Evolutionary conservation across 805 yeast genomes (phyloP), one percentile per base, ranked within the genome.

Genomic region (Kuraishia cidri): DNA sequence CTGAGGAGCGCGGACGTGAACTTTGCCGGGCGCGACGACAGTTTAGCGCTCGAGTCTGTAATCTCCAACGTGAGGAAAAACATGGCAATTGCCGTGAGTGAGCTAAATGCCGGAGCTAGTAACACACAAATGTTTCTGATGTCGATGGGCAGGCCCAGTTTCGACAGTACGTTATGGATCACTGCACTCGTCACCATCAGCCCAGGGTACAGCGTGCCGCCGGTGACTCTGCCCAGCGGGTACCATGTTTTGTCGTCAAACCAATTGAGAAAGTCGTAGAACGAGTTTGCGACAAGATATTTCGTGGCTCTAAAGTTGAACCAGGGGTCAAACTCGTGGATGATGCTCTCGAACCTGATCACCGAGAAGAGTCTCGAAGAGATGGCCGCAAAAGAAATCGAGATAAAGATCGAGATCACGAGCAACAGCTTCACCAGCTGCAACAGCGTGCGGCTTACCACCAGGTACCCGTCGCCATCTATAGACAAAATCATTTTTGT

Each of bases 181-280:
- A 84, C 69, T 15, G 95, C 94, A n/a, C 94, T 78, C 4, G 98
- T 86, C 17, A 94, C 95, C 99, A 92, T 92, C 44, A 94, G 65
- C 6, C 99, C 99, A 3, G 99, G 99, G 52, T 94, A 92, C 40
- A 92, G 60, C 2, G 98, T 94, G 37, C 99, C 98, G 46, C 99
- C 99, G 9, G 98, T 92, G 50, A 92, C 98, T 62, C 99, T 75
- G 14, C 99, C 99, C 44, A 92, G 68, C 13, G 99, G 99, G 57
- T 92, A 92, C 99, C 99, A 92, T 13, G 98, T 90, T 53, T 95
- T 75, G 56, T 90, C 97, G 56, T 92, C 98, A 50, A 92, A 92
- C 98, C 98, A 92, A 57, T 92, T 92, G 50, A 94, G 69, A 51
- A 92, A 94, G 44, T 87, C 88, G 64, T 87, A 81, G 57, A 75